A percentile compares a stretch with the other conserved stretches of the same genome.
Evolutionary conservation across 2,329 filamentous ascomycete species (phyloP).

Genomic region (Pseudogymnoascus sp.): DNA sequence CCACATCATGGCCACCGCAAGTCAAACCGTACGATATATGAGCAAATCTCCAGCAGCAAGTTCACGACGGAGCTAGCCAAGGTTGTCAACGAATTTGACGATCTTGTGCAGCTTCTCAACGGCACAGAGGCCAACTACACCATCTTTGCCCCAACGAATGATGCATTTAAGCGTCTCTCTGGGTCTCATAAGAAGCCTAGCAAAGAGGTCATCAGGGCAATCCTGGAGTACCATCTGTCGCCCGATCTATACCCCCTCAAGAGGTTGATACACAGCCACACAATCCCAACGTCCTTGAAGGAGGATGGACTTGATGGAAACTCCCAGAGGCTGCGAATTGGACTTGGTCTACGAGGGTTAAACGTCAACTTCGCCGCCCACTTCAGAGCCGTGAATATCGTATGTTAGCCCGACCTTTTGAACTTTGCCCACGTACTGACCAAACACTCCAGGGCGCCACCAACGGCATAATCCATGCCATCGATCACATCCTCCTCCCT

Average conservation of each 20-base stretch:
- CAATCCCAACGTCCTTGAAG: slow-evolving; percentile 60
- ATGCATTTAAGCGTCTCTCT: slow-evolving; percentile 60
- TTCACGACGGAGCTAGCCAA: slow-evolving; percentile 69
- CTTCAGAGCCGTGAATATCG: slow-evolving; percentile 61
- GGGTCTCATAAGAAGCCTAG: slow-evolving; percentile 49
- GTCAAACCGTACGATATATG: slow-evolving; percentile 66
- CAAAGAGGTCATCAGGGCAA: slow-evolving; percentile 59
- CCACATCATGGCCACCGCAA: slow-evolving; percentile 26
- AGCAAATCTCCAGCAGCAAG: slow-evolving; percentile 67
- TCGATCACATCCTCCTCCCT: slow-evolving; percentile 68
- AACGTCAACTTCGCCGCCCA: slow-evolving; percentile 70
- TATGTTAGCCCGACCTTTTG: slow-evolving; percentile 31
- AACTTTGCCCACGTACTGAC: background rate
- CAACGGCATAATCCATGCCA: slow-evolving; percentile 74
- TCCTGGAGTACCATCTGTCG: slow-evolving; percentile 69
- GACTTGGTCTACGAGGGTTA: slow-evolving; percentile 53
- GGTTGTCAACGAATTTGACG: slow-evolving; percentile 63
- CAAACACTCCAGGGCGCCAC: slow-evolving; percentile 46
- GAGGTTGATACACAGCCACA: slow-evolving; percentile 60
- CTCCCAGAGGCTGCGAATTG: slow-evolving; percentile 64
- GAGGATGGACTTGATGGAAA: slow-evolving; percentile 45
- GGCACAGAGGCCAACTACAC: slow-evolving; percentile 67
- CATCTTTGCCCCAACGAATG: slow-evolving; percentile 70
- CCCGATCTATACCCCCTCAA: slow-evolving; percentile 57
- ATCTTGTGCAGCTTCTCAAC: slow-evolving; percentile 66